Base-by-base conservation (phyloP, 176 grass and related monocot species). In the Oryza glumipatula region DNA sequence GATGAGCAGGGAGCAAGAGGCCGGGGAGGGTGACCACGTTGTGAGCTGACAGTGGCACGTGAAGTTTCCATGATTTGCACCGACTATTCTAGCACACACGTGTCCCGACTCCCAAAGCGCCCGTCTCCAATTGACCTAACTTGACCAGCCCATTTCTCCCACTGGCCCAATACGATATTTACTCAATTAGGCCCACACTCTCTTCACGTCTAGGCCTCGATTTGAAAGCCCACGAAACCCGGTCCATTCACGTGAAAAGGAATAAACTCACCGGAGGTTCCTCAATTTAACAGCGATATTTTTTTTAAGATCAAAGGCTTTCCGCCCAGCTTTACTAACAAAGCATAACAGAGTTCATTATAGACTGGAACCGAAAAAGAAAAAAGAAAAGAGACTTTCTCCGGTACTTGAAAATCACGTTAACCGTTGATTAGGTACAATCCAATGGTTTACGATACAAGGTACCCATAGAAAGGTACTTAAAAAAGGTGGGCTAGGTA, bases 31-130 rank as follows among this genome's bases (percentile, higher is more conserved):
- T 48, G 51, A 17, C 23, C 83, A 85, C 67, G 75, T 78, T 78
- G 67, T 23, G 26, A 16, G 21, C 76, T 72, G 76, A 49, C 76
- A 72, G 39, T 26, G 67, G 67, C 76, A 79, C 76, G 67, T 86
- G 76, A 65, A 38, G 19, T 72, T 64, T 14, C 54, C 54, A 49
- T 79, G 30, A 65, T 79, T 72, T 16, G 11, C 52, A 47, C 63
- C 78, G 83, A 33, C 74, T n/a, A 77, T 2, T 23, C 81, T 21
- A 16, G 4, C 4, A 36, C 54, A 33, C 7, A 33, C 7, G 0
- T 36, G 28, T 35, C 15, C 41, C 41, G 6, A 43, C 8, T 44
- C 43, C 47, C 73, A 16, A 11, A 35, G 15, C 26, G 68, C 36
- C 38, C 38, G 8, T 2, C 22, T 28, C 23, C 23, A 17, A 15